These are phyloP conservation scores for Aspergillus fructus DNA, from an alignment of 2,329 filamentous ascomycete species.

Conservation along the genomic window DNA sequence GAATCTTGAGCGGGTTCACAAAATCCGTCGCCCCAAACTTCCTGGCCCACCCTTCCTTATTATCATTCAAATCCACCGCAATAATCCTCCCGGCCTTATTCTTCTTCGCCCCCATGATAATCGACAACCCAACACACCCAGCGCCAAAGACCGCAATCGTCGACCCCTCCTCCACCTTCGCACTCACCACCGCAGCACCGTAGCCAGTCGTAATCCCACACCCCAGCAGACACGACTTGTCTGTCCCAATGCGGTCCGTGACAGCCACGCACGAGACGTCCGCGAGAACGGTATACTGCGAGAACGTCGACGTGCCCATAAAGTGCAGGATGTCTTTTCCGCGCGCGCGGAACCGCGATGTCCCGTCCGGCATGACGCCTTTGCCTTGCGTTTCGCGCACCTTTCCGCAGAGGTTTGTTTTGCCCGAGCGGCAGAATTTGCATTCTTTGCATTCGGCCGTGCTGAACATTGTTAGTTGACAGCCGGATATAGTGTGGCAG, in stretches of 20 bases:
- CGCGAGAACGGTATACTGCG: slow-evolving; percentile 96
- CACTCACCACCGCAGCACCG: slow-evolving; percentile 90
- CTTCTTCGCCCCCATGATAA: slow-evolving; percentile 88
- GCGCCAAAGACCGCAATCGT: slow-evolving; percentile 92
- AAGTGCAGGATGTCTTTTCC: slow-evolving; percentile 96
- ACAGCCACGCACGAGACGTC: slow-evolving; percentile 98
- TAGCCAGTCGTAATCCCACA: slow-evolving; percentile 99
- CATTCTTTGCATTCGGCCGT: slow-evolving; percentile 96
- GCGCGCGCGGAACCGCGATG: slow-evolving; percentile 89
- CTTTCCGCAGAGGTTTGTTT: slow-evolving; percentile 99
- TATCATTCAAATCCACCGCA: slow-evolving; percentile 77
- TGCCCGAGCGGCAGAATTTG: slow-evolving; percentile 99
- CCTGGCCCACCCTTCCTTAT: slow-evolving; percentile 85
- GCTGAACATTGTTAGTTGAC: slow-evolving; percentile 74
- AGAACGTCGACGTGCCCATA: slow-evolving; percentile 99
- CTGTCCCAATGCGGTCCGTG: slow-evolving; percentile 86
- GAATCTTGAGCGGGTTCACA: slow-evolving; percentile 81
- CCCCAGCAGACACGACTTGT: slow-evolving; percentile 91
- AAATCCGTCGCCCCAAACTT: slow-evolving; percentile 98
- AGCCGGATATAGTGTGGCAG: too few relatives aligned
- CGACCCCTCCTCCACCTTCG: slow-evolving; percentile 84
- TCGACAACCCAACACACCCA: slow-evolving; percentile 91
- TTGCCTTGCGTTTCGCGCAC: slow-evolving; percentile 95
- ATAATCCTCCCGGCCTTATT: slow-evolving; percentile 68
- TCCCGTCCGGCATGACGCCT: slow-evolving; percentile 97